Percentiles rank a stretch among this genome's conserved stretches.
Evolutionary conservation across 2,329 filamentous ascomycete genomes (phyloP).

Genomic region (Fusarium buharicum): DNA sequence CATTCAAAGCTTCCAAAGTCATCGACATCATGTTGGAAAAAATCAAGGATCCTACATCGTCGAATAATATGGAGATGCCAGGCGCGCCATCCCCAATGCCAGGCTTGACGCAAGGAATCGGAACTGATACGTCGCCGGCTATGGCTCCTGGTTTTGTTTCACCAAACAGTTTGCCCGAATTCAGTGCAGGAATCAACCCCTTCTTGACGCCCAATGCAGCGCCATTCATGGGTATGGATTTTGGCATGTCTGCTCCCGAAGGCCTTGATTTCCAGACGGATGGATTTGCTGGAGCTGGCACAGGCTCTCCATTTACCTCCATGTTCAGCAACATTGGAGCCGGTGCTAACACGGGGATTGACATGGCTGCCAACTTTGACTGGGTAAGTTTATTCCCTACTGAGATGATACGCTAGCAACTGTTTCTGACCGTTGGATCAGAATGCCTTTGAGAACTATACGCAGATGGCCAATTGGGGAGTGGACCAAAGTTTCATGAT

Average conservation of each 20-base stretch:
- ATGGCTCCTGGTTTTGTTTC: conserved; percentile 43
- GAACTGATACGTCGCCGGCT: conserved; percentile 50
- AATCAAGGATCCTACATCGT: conserved; percentile 58
- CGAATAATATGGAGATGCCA: conserved; percentile 19
- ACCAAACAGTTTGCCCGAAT: conserved; percentile 42
- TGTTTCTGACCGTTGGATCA: conserved; percentile 48
- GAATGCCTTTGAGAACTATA: conserved; percentile 67
- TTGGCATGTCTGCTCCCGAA: conserved; percentile 50
- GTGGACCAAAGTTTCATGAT: conserved; percentile 64
- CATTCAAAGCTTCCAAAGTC: conserved; percentile 84
- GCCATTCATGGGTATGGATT: conserved; percentile 58
- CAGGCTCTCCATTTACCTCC: conserved; percentile 61
- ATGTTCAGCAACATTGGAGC: conserved; percentile 61
- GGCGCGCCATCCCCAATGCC: conserved; percentile 37
- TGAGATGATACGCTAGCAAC: background rate
- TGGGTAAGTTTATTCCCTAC: conserved; percentile 59
- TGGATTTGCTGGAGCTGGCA: conserved; percentile 43
- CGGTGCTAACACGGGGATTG: conserved; percentile 48
- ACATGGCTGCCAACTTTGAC: conserved; percentile 64
- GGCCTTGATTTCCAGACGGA: conserved; percentile 49
- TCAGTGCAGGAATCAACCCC: conserved; percentile 43
- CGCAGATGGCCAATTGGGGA: conserved; percentile 64
- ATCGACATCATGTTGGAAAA: conserved; percentile 88
- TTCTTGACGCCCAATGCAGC: conserved; percentile 53
- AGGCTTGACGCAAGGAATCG: conserved; percentile 51